Evolutionary conservation across 2,329 filamentous ascomycete genomes (phyloP), one percentile per base, ranked within the genome.

Genomic region (Fusarium lyarnte): DNA sequence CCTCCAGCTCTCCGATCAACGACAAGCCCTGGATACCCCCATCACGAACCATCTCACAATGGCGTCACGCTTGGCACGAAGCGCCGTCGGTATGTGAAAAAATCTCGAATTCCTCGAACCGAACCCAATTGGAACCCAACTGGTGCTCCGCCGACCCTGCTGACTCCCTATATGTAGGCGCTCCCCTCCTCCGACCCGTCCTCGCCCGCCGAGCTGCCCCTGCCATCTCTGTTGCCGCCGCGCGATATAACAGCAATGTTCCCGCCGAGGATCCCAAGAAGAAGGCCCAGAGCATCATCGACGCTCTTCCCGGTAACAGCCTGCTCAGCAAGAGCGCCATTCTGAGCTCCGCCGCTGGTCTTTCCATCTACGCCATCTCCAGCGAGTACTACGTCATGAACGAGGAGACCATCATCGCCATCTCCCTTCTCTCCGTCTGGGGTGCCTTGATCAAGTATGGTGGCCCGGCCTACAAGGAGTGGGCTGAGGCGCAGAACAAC

Each of bases 341-440:
- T 82, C 92, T 99, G 80, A 98, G 95, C 81, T 95, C 94, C 79
- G 92, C 92, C 75, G 94, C 96, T 80, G 95, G 93, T 86, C 85
- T 97, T 79, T 95, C 93, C 80, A 90, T 97, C 84, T 97, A 96
- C 82, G 96, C 94, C 81, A 94, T 99, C 86, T 97, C 93, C 91
- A 99, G 97, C 87, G 96, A 99, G 90, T 94, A 98, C 88, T 98
- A 98, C 86, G 94, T 99, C 83, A 89, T 99, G 86, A 99, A 99
- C 88, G 96, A 99, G 89, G 96, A 99, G 89, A 93, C 95, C 74
- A 93, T 99, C 82, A 93, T 97, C 81, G 93, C 94, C 76, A 90
- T 99, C 86, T 96, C 93, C 84, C 89, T 99, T 80, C 87, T 98
- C 82, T 94, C 92, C 82, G 93, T 98, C 82, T 99, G 97, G 92